Percentiles rank a stretch among this genome's conserved stretches.
Evolutionary conservation across 2,329 filamentous ascomycete genomes (phyloP).

Genomic region (Intubia oerlemansii): DNA sequence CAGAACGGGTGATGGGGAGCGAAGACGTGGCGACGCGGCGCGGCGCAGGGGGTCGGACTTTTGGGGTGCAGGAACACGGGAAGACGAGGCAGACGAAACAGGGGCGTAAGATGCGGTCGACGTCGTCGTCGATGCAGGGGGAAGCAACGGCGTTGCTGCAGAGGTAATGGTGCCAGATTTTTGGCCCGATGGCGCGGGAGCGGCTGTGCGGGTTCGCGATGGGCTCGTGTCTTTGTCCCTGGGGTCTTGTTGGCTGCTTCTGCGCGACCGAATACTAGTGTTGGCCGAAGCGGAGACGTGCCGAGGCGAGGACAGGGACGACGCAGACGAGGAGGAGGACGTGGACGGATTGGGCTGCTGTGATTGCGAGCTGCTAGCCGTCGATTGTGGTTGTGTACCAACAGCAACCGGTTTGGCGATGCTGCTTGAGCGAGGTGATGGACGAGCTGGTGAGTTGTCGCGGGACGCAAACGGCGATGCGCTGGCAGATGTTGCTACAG

Average conservation of each 20-base stretch:
- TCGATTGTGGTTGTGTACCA: too few relatives aligned
- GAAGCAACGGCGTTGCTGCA: slow-evolving; percentile 43
- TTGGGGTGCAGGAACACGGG: slow-evolving; percentile 40
- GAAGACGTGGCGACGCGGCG: slow-evolving; percentile 57
- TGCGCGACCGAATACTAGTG: slow-evolving; percentile 29
- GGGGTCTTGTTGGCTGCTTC: slow-evolving; percentile 44
- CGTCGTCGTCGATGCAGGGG: slow-evolving; percentile 25
- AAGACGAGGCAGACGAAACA: too few relatives aligned
- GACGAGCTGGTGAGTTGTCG: slow-evolving; percentile 25
- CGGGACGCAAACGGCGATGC: slow-evolving; percentile 16
- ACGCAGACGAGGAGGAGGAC: too few relatives aligned
- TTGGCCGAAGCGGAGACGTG: slow-evolving; percentile 1
- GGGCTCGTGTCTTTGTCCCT: slow-evolving; percentile 48
- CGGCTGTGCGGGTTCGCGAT: slow-evolving; percentile 27
- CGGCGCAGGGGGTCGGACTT: slow-evolving; percentile 46
- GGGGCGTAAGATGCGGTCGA: too few relatives aligned
- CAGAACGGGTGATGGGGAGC: slow-evolving; percentile 47
- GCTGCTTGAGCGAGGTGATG: slow-evolving; percentile 15
- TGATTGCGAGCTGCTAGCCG: too few relatives aligned
- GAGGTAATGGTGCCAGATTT: slow-evolving; percentile 39
- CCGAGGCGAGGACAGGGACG: too few relatives aligned
- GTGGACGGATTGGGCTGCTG: too few relatives aligned
- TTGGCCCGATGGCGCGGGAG: slow-evolving; percentile 40
- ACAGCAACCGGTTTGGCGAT: too few relatives aligned
- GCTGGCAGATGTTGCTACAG: slow-evolving; percentile 11